Conservation (phyloP, 176 grass and related monocot species). For the Oropetium thomaeum region DNA sequence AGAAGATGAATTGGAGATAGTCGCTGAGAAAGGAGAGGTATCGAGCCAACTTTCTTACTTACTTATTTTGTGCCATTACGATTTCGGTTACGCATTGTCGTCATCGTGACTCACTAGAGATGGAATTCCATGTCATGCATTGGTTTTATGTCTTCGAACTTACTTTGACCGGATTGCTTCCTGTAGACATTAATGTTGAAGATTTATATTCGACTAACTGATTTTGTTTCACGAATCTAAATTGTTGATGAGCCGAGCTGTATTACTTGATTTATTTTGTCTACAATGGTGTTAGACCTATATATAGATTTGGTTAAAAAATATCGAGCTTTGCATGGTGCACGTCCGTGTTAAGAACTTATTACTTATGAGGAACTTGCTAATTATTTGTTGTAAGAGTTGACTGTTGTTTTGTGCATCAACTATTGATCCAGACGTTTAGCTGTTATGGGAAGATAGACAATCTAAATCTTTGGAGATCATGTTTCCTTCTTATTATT, state of each 20-base stretch:
- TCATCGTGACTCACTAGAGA: background rate
- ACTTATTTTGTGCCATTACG: background rate
- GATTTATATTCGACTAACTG: background rate
- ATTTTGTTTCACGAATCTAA: constrained; percentile 4
- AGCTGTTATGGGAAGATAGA: background rate
- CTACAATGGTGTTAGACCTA: background rate
- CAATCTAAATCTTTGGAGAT: background rate
- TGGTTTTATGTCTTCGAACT: background rate
- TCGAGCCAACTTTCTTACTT: background rate
- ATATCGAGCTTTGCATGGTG: background rate
- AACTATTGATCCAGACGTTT: background rate
- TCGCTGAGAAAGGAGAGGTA: constrained; percentile 87
- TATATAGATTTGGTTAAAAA: background rate
- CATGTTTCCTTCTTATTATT: background rate
- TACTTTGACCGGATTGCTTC: background rate
- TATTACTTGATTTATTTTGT: background rate
- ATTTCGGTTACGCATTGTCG: background rate
- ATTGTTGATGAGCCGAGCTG: background rate
- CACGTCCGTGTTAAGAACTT: background rate
- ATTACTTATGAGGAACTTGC: background rate
- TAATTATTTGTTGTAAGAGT: background rate
- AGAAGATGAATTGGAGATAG: constrained; percentile 62
- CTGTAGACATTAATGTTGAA: background rate
- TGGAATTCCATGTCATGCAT: background rate
- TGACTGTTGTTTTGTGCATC: background rate